Conservation (phyloP, 148 eudicot species). For the Linanthus parryae region DNA sequence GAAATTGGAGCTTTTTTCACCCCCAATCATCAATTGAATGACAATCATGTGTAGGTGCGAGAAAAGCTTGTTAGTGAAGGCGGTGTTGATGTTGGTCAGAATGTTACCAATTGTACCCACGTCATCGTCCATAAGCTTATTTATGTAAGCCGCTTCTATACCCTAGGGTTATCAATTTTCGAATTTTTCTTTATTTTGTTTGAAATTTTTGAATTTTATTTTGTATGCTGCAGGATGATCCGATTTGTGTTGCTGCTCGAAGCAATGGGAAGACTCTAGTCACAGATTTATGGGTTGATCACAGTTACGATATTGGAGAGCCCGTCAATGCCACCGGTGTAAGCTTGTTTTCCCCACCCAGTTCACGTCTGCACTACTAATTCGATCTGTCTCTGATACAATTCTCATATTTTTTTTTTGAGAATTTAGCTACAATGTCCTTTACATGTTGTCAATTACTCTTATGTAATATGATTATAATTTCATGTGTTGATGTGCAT, state of each 20-base stretch:
- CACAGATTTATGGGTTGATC: constrained; percentile 63
- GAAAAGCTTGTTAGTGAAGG: constrained; percentile 54
- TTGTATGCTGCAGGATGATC: constrained; percentile 62
- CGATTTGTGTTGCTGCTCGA: constrained; percentile 73
- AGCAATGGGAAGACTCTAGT: constrained; percentile 62
- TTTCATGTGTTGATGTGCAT: no score
- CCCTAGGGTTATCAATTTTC: no score
- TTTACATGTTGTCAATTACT: no score
- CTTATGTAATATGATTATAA: no score
- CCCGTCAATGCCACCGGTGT: constrained; percentile 45
- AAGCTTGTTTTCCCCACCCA: constrained; percentile 22
- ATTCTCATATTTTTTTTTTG: no score
- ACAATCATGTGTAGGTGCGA: constrained; percentile 34
- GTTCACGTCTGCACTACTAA: background rate
- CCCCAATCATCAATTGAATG: no score
- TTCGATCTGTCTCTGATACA: background rate
- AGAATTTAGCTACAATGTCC: no score
- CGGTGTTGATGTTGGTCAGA: constrained; percentile 51
- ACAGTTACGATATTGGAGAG: constrained; percentile 49
- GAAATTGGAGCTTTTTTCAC: no score
- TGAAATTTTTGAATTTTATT: background rate
- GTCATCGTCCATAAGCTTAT: constrained; percentile 56
- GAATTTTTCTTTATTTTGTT: no score
- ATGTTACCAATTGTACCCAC: constrained; percentile 54
- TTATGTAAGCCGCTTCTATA: no score